Evolutionary conservation across 331 rosid genomes (phyloP).

Genomic region (Rhamnella rubrinervis): DNA sequence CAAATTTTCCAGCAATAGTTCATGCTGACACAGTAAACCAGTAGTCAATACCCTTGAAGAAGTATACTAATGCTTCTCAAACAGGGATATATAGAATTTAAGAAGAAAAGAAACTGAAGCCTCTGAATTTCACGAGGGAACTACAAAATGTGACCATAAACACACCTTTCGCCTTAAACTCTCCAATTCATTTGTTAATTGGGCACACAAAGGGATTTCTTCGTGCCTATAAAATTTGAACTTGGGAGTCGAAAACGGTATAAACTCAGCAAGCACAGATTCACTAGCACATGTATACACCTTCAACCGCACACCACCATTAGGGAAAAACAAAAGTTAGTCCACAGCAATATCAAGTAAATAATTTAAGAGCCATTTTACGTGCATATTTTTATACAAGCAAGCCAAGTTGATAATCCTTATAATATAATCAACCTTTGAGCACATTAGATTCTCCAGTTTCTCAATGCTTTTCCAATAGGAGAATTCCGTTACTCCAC

Average conservation of each 20-base stretch:
- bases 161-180: conserved; percentile 47
- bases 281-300: conserved; percentile 77
- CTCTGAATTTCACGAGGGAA: not conserved
- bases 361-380: not conserved
- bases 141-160: conserved; percentile 4
- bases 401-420: not conserved
- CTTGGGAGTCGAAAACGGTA: conserved; percentile 65
- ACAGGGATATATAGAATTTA: conserved; percentile 9
- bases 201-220: conserved; percentile 35
- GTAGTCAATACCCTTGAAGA: conserved; percentile 22
- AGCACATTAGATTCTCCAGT: conserved; percentile 65
- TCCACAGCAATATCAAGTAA: not conserved
- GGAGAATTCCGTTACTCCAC: conserved; percentile 38
- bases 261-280: conserved; percentile 57
- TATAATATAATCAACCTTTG: conserved; percentile 56
- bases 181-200: conserved; percentile 32
- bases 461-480: conserved; percentile 45
- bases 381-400: too few relatives aligned
- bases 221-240: conserved; percentile 48
- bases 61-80: conserved; percentile 20
- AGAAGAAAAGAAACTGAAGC: not conserved
- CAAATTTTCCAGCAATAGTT: conserved; percentile 24
- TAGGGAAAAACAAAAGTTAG: conserved; percentile 6
- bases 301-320: conserved; percentile 37
- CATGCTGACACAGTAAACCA: conserved; percentile 49